Conservation (phyloP, 306 rosid genomes). For the Lablab purpureus region DNA sequence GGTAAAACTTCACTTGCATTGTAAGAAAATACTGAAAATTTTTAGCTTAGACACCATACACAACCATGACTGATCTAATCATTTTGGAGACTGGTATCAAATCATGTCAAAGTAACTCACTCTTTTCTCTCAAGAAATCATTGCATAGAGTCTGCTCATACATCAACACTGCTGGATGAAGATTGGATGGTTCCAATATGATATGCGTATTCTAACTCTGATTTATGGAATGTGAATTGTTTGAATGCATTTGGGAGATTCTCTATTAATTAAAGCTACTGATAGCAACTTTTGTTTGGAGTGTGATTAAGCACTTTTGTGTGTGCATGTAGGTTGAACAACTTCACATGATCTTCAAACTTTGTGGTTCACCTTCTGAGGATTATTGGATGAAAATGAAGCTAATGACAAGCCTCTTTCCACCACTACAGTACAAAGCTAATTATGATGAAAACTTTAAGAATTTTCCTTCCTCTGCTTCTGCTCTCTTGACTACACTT, state of each 20-base stretch:
- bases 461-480: constrained; percentile 45
- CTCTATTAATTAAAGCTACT: neutral
- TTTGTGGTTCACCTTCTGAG: constrained; percentile 81
- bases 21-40: neutral
- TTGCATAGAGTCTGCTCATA: too few relatives aligned
- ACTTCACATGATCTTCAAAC: constrained; percentile 83
- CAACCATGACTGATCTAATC: neutral
- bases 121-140: too few relatives aligned
- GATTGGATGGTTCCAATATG: too few relatives aligned
- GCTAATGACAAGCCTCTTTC: constrained; percentile 5
- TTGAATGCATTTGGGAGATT: neutral
- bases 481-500: constrained; percentile 47
- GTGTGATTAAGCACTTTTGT: neutral
- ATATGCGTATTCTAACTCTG: too few relatives aligned
- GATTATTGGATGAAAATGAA: constrained; percentile 61
- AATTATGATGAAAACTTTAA: constrained; percentile 41
- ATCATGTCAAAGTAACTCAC: too few relatives aligned
- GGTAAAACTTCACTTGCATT: neutral
- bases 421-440: constrained; percentile 48
- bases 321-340: constrained; percentile 70
- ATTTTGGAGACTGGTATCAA: neutral
- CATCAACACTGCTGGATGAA: too few relatives aligned
- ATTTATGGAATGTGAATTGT: too few relatives aligned
- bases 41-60: neutral
- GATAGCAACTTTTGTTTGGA: neutral